phyloP scores from a whole-genome alignment of 805 yeast species.

The Kurtzmaniella fragi region DNA sequence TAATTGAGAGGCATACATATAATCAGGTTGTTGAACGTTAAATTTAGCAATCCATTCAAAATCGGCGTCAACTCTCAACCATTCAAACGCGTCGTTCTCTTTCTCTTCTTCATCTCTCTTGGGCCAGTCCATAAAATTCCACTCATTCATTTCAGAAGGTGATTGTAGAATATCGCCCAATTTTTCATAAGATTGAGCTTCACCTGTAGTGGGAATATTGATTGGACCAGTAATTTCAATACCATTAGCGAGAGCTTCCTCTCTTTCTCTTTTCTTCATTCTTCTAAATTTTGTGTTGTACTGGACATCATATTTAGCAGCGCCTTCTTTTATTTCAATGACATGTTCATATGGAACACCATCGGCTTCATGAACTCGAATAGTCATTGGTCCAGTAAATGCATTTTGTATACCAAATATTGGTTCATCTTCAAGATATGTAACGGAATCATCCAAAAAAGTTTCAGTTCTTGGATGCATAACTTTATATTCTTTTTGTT shows the following conservation, averaged over 20 bases:
- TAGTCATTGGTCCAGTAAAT: constrained; percentile 93
- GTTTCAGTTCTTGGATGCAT: constrained; percentile 31
- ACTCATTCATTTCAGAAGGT: constrained; percentile 55
- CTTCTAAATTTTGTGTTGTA: constrained; percentile 92
- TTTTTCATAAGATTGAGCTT: constrained; percentile 32
- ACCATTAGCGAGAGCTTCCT: constrained; percentile 19
- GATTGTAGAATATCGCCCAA: constrained; percentile 75
- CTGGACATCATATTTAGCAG: constrained; percentile 86
- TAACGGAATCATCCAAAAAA: constrained; percentile 43
- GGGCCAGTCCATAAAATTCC: constrained; percentile 72
- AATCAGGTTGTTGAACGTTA: constrained; percentile 82
- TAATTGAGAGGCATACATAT: constrained; percentile 90
- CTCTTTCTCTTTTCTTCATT: constrained; percentile 52
- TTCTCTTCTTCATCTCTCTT: constrained; percentile 63
- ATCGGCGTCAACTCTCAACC: constrained; percentile 98
- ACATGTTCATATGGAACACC: constrained; percentile 99
- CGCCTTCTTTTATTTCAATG: constrained; percentile 80
- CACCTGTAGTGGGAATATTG: constrained; percentile 15
- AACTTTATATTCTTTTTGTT: constrained; percentile 51
- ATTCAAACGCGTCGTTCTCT: constrained; percentile 87
- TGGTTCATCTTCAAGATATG: constrained; percentile 39
- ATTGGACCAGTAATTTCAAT: constrained; percentile 12
- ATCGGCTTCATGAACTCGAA: constrained; percentile 94
- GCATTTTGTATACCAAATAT: constrained; percentile 39
- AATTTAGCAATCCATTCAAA: constrained; percentile 92